Conservation (phyloP, 2,329 filamentous ascomycete species). For the Botryotinia globosa region DNA sequence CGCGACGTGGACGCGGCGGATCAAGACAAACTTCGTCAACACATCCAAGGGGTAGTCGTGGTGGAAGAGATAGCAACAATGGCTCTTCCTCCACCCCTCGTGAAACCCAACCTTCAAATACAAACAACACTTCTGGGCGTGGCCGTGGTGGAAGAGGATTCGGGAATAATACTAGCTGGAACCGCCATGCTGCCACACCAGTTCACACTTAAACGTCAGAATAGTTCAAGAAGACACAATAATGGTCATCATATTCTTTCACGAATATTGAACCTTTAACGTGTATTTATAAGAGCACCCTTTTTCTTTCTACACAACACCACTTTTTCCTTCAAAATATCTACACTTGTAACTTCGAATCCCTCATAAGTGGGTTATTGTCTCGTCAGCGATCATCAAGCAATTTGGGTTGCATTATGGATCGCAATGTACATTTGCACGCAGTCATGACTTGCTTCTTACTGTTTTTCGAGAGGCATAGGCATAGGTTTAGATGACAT, state of each 20-base stretch:
- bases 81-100: slow-evolving; percentile 30
- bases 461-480: slow-evolving; percentile 14
- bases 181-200: slow-evolving; percentile 33
- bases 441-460: slow-evolving; percentile 28
- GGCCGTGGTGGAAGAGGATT: slow-evolving; percentile 33
- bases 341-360: slow-evolving; percentile 36
- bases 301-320: slow-evolving; percentile 34
- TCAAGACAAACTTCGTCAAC: slow-evolving; percentile 32
- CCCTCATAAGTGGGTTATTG: slow-evolving; percentile 35
- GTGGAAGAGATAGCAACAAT: slow-evolving; percentile 32
- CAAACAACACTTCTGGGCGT: slow-evolving; percentile 27
- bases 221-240: slow-evolving; percentile 4
- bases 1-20: slow-evolving; percentile 35
- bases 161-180: slow-evolving; percentile 29
- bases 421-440: slow-evolving; percentile 35
- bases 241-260: slow-evolving; percentile 13
- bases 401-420: slow-evolving; percentile 28
- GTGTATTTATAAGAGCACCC: slow-evolving; percentile 27
- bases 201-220: slow-evolving; percentile 33
- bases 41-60: slow-evolving; percentile 35
- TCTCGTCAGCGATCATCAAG: slow-evolving; percentile 33
- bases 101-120: slow-evolving; percentile 30
- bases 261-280: slow-evolving; percentile 24
- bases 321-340: slow-evolving; percentile 33
- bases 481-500: slow-evolving; percentile 14